Base-by-base conservation (phyloP, 495 filamentous ascomycete genomes). In the Tuber magnatum region DNA sequence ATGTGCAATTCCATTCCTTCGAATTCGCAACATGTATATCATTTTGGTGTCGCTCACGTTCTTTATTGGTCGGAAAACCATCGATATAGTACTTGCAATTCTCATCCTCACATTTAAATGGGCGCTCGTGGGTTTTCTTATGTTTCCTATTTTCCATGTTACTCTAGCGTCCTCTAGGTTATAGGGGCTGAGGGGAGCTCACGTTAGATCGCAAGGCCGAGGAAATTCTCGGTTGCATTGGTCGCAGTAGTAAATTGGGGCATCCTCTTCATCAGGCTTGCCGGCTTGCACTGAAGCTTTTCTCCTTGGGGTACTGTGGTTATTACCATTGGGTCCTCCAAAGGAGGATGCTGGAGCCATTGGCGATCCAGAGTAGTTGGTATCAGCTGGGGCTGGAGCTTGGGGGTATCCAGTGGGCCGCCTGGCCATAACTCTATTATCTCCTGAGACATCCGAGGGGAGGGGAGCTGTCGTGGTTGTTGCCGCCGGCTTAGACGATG, bases 11-110 rank as follows among this genome's bases (percentile, higher is more conserved):
- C 84, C 87, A 97, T 85, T 94, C 87, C 22, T 87, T 85, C 6
- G 95, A 93, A 44, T 87, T 86, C n/a, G 86, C 82, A 43, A 92
- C 92, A 85, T 99, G 95, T 84, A 94, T 97, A 85, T 99, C 95
- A 81, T 97, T 97, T 83, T 92, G 87, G 82, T 99, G 95, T 69
- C 95, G 91, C 80, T 97, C 94, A 80, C 93, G 90, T 85, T 99
- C 95, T 85, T 99, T 99, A 85, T 97, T 94, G 3, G 95, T 98
- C 9, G 95, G 94, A 91, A 94, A 98, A 39, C 95, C 95, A 80
- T 92, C 88, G 40, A 90, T 87, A 81, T 91, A 84, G 84, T 94
- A 99, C 82, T 94, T 95, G 90, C 95, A 99, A 24, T 86, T 88
- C 65, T 86, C 78, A 8, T 92, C 86, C 3, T 89, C 87, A 84